Evolutionary conservation across 108 stramenopile genomes (phyloP).

Genomic region (Nitzschia sp.): DNA sequence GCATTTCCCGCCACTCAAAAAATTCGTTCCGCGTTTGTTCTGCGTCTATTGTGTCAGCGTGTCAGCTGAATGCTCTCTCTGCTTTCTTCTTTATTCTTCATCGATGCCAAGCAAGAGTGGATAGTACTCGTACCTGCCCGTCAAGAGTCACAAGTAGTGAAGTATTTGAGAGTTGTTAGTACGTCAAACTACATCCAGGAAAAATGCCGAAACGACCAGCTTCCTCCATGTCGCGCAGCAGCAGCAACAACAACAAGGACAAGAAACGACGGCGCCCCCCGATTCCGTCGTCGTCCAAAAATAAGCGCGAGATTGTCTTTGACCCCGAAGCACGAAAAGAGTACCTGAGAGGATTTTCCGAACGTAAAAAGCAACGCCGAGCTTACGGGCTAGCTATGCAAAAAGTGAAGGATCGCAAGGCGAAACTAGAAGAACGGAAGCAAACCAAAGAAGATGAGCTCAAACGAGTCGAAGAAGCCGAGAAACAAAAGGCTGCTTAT

Average conservation of each 20-base stretch:
- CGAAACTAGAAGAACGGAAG: conserved; percentile 61
- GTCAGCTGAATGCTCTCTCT: no score
- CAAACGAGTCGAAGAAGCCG: conserved; percentile 71
- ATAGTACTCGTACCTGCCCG: no score
- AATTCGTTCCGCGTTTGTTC: no score
- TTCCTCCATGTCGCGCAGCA: not conserved
- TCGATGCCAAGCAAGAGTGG: no score
- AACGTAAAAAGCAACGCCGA: conserved; percentile 74
- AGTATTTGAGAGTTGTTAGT: no score
- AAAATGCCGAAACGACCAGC: not conserved
- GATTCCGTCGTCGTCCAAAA: not conserved
- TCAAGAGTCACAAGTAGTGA: no score
- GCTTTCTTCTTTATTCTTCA: no score
- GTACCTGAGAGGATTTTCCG: conserved; percentile 77
- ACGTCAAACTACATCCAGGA: not conserved
- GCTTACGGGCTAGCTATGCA: conserved; percentile 91
- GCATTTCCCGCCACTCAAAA: no score
- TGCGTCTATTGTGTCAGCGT: no score
- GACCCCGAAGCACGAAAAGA: conserved; percentile 65
- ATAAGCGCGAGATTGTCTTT: conserved; percentile 74
- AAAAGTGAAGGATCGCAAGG: conserved; percentile 86
- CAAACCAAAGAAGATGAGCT: conserved; percentile 54
- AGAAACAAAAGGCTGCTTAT: conserved; percentile 54
- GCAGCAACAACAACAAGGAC: not conserved
- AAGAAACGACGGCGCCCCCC: not conserved